Evolutionary conservation across 108 stramenopile genomes (phyloP).

Genomic region (Cyclotella cryptica): DNA sequence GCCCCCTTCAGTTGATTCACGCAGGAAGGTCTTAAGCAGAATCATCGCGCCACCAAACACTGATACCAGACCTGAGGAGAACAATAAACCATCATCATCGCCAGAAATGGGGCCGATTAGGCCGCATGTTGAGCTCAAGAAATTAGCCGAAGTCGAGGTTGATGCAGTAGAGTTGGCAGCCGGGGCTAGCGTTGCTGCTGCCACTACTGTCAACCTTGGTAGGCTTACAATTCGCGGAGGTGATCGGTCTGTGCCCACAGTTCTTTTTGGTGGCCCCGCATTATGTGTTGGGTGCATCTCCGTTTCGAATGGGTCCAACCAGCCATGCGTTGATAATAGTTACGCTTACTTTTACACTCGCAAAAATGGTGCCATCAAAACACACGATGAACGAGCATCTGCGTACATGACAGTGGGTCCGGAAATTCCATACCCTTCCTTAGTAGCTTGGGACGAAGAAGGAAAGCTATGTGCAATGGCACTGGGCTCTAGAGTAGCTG

Average conservation of each 20-base stretch:
- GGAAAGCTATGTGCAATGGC: slow-evolving; percentile 75
- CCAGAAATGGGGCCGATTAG: slow-evolving; percentile 27
- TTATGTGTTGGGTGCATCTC: slow-evolving; percentile 66
- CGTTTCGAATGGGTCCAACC: slow-evolving; percentile 45
- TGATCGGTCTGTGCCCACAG: slow-evolving; percentile 67
- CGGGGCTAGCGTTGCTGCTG: slow-evolving; percentile 56
- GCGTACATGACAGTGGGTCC: slow-evolving; percentile 72
- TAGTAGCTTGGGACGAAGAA: slow-evolving; percentile 85
- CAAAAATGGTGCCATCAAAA: slow-evolving; percentile 47
- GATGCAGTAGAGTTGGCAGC: slow-evolving; percentile 62
- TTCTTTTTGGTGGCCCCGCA: slow-evolving; percentile 83
- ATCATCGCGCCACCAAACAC: neutral
- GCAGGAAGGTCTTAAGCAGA: neutral
- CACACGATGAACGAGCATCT: slow-evolving; percentile 61
- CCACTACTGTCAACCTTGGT: slow-evolving; percentile 66
- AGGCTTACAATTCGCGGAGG: slow-evolving; percentile 72
- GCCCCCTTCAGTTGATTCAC: neutral
- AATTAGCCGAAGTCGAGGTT: slow-evolving; percentile 57
- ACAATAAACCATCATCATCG: slow-evolving; percentile 31
- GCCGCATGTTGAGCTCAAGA: slow-evolving; percentile 68
- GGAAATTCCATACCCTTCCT: slow-evolving; percentile 78
- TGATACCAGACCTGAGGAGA: slow-evolving; percentile 27
- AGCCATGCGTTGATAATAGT: slow-evolving; percentile 51
- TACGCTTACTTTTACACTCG: slow-evolving; percentile 78
- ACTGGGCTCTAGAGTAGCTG: slow-evolving; percentile 65